These are phyloP conservation scores for Paramecium pentaurelia DNA, from an alignment of 73 alveolate genomes.

Conservation along the genomic window DNA sequence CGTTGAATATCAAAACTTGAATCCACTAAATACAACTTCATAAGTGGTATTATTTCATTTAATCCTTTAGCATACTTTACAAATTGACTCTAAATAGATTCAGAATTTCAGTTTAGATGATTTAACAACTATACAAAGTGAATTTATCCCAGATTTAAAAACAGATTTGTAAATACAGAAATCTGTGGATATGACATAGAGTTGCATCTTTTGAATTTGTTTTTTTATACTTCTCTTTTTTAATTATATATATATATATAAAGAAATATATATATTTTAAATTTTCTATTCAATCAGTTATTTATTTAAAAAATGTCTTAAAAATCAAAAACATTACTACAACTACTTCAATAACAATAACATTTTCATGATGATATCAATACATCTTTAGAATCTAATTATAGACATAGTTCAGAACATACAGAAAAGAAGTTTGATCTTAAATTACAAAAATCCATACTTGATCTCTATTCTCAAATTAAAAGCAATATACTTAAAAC, in stretches of 20 bases:
- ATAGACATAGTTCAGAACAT: slow-evolving; percentile 1
- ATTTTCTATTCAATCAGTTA: slow-evolving; percentile 17
- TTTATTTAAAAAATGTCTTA: slow-evolving; percentile 38
- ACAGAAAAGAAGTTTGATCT: slow-evolving; percentile 20
- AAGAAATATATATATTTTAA: neutral
- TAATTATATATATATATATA: neutral
- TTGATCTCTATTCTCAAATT: slow-evolving; percentile 6
- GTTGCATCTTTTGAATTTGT: slow-evolving; percentile 42
- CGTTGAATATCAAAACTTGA: neutral
- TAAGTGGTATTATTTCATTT: neutral
- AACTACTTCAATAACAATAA: neutral
- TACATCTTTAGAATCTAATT: neutral
- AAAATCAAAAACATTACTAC: slow-evolving; percentile 36
- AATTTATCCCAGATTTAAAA: neutral
- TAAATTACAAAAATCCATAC: slow-evolving; percentile 20
- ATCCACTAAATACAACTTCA: neutral
- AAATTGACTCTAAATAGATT: neutral
- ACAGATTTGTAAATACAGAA: neutral
- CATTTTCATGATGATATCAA: slow-evolving; percentile 15
- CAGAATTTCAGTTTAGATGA: slow-evolving; percentile 22
- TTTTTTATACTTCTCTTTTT: neutral
- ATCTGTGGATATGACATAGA: neutral
- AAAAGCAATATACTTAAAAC: neutral
- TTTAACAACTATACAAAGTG: slow-evolving; percentile 2
- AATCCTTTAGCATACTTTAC: neutral